Evolutionary conservation across 441 rosid genomes (phyloP), one percentile per base, ranked within the genome.

Genomic region (Hura crepitans): DNA sequence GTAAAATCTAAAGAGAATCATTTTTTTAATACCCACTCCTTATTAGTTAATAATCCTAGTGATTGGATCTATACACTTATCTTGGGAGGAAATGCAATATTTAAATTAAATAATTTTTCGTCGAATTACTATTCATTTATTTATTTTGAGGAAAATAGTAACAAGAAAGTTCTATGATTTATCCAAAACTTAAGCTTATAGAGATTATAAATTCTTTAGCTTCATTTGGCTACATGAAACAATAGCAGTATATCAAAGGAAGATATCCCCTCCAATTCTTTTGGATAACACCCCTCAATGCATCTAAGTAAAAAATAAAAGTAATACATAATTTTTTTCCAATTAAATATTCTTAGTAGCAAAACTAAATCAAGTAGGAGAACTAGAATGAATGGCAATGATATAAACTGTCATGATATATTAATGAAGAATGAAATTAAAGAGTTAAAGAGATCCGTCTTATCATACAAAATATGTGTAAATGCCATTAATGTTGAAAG

Each of bases 211-310:
- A 63, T 69, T 94, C 97, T 68, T 73, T 55, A 35, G 91, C 85
- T 81, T 90, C 97, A 62, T 73, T 85, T 73, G 96, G 92, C 69
- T 90, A 81, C 31, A 92, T 84, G 75, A 92, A 94, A 80, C 96
- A 94, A 55, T 92, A 94, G 85, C 94, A 94, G 74, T 92, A 97
- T 47, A 92, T 73, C 86, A 76, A 77, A 17, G 99, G 99, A 69
- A 81, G 91, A 61, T 77, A 47, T 47, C 94, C 97, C 75, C 79
- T 90, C 97, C 94, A 92, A 73, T 78, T 84, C 80, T 74, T 81
- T 50, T 72, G 81, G 62, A 87, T 81, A 51, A 85, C 76, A 64
- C 88, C 84, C 74, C 76, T 83, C 68, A 92, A 89, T 22, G 86
- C 79, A 86, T 94, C 97, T 94, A 87, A 74, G 53, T 39, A 17